Evolutionary conservation across 140 eudicot species (phyloP).

Genomic region (Oenanthe javanica): DNA sequence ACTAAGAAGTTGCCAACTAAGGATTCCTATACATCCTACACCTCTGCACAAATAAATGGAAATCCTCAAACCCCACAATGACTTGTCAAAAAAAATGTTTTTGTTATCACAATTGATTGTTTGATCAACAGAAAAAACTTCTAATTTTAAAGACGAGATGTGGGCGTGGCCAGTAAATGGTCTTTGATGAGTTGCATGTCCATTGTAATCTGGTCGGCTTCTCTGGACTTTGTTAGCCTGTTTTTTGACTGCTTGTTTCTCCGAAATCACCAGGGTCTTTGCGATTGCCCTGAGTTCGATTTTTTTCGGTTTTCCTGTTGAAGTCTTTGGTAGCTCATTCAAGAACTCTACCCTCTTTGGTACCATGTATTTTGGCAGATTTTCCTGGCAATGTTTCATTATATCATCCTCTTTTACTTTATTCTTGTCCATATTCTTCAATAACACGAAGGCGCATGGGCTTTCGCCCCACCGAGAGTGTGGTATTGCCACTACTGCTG

Average conservation of each 20-base stretch:
- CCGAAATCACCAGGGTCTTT: slow-evolving; percentile 28
- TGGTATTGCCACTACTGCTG: slow-evolving; percentile 89
- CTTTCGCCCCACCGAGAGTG: slow-evolving; percentile 85
- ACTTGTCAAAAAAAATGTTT: too few species aligned
- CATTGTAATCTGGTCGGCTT: slow-evolving; percentile 16
- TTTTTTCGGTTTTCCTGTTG: slow-evolving; percentile 53
- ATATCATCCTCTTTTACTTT: slow-evolving; percentile 41
- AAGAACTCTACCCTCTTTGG: slow-evolving; percentile 64
- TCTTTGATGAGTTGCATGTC: slow-evolving; percentile 19
- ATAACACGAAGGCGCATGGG: slow-evolving; percentile 64
- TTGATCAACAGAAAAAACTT: not conserved
- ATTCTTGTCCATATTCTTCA: slow-evolving; percentile 14
- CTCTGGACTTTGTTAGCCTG: slow-evolving; percentile 20
- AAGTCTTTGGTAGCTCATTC: slow-evolving; percentile 63
- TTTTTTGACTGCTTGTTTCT: slow-evolving; percentile 14
- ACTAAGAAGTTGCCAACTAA: too few species aligned
- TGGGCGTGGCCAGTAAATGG: slow-evolving; percentile 11
- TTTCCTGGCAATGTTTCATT: slow-evolving; percentile 42
- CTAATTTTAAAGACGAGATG: slow-evolving; percentile 34
- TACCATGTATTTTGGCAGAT: slow-evolving; percentile 59
- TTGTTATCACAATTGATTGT: too few species aligned
- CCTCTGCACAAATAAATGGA: too few species aligned
- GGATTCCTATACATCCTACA: too few species aligned
- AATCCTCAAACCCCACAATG: too few species aligned
- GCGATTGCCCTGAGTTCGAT: slow-evolving; percentile 53